Base-by-base conservation (phyloP, 192 early-diverging fungal genomes). In the Chytriomyces sp. region DNA sequence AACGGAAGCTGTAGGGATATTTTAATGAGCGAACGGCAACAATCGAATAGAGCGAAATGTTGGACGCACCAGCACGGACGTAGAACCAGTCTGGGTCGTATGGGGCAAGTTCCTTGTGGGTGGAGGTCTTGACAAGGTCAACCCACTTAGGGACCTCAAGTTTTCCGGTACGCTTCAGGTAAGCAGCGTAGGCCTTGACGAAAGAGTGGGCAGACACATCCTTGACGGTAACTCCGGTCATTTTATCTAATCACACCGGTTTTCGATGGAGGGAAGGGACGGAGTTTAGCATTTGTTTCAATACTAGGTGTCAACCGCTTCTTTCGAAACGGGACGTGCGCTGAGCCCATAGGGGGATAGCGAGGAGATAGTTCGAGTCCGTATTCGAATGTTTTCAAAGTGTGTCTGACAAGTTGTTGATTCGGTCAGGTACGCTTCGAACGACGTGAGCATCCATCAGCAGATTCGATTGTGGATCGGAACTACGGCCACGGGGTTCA, bases 71-170 rank as follows among this genome's bases (percentile, higher is more conserved):
- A 78, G 96, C 95, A 79, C 96, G 96, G 74, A 97, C 85, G 90
- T 97, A 99, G 93, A 92, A 99, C 97, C 97, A 99, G 90, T 99
- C 98, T 67, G 94, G 92, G 83, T 99, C 97, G 87, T 96, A 94
- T 49, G 98, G 98, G 77, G 93, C 93, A 75, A 97, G 90, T 88
- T 99, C 98, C 92, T 97, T 98, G 93, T 88, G 91, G 70, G 94
- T 90, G 69, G 91, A 95, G 77, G 98, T 98, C 92, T 99, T 99
- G 89, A 96, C 97, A 79, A 97, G 83, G 87, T 99, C 98, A 81
- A 95, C 93, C 97, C 97, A 99, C 87, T 94, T 95, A 82, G 98
- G 98, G 79, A 99, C 93, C 83, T 95, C 93, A 82, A 99, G 93
- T 91, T 97, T 96, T 82, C 98, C 98, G 76, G 95, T 93, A 81